Conservation (phyloP, 1,284 basidiomycete genomes). For the Heterobasidion occidentale region DNA sequence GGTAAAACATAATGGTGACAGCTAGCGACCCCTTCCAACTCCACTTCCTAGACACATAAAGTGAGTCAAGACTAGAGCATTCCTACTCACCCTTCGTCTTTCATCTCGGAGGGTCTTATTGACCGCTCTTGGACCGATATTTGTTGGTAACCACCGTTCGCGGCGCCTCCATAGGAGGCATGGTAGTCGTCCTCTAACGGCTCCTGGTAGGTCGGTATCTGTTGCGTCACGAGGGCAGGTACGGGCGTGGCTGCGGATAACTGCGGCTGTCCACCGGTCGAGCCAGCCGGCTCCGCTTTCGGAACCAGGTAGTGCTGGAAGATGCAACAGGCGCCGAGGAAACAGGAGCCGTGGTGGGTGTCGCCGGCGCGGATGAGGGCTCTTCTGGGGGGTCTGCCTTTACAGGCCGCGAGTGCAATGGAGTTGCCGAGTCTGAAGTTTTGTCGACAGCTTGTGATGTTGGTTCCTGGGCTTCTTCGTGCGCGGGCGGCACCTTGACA, state of each 20-base stretch:
- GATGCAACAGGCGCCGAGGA: background rate
- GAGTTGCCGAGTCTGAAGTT: background rate
- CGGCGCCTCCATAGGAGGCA: constrained; percentile 23
- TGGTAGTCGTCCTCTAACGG: constrained; percentile 45
- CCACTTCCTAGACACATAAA: constrained; percentile 13
- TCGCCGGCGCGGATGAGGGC: background rate
- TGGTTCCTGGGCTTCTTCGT: constrained; percentile 20
- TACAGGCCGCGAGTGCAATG: background rate
- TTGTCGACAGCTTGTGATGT: constrained; percentile 11
- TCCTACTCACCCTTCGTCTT: constrained; percentile 93
- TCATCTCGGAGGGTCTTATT: constrained; percentile 90
- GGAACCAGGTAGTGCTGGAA: background rate
- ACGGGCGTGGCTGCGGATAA: constrained; percentile 11
- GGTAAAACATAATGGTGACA: constrained; percentile 1
- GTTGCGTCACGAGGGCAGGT: constrained; percentile 35
- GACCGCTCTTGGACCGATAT: constrained; percentile 50
- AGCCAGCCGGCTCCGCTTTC: background rate
- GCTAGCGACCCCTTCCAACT: constrained; percentile 17
- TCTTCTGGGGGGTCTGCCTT: constrained; percentile 12
- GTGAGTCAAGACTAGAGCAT: constrained; percentile 5
- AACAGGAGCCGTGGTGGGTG: background rate
- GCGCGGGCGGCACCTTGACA: constrained; percentile 22
- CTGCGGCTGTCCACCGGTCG: constrained; percentile 9
- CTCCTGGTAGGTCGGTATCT: constrained; percentile 72
- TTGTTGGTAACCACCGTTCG: constrained; percentile 29